These are phyloP conservation scores for Mycena kentingensis DNA, from an alignment of 768 basidiomycete genomes.

Conservation along the genomic window DNA sequence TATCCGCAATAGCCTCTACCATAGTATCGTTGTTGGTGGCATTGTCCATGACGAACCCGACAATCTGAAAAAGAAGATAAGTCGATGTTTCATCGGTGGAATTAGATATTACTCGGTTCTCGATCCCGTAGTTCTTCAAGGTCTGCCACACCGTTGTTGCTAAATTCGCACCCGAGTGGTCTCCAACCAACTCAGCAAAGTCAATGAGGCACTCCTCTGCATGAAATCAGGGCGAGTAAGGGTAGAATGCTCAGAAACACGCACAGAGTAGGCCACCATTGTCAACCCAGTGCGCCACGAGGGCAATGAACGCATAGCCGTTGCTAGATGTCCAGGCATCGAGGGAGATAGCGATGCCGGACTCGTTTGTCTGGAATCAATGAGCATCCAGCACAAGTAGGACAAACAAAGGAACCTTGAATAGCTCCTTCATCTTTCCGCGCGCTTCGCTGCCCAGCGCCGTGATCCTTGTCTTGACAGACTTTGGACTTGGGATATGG, in stretches of 20 bases:
- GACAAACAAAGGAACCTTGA: background rate
- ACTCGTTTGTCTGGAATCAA: slow-evolving; percentile 7
- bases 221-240: background rate
- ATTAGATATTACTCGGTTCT: slow-evolving; percentile 1
- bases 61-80: slow-evolving; percentile 15
- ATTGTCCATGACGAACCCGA: slow-evolving; percentile 24
- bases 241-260: background rate
- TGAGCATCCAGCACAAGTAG: background rate
- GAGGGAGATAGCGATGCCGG: slow-evolving; percentile 22
- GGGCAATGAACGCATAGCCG: slow-evolving; percentile 25
- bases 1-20: slow-evolving; percentile 7
- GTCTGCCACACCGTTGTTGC: slow-evolving; percentile 26
- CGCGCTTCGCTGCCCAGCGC: background rate
- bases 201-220: slow-evolving; percentile 32
- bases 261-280: slow-evolving; percentile 25
- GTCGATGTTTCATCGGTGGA: background rate
- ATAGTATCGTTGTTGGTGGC: slow-evolving; percentile 27
- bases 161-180: slow-evolving; percentile 32
- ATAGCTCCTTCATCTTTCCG: no score
- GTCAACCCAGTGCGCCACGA: slow-evolving; percentile 27
- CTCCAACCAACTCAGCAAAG: slow-evolving; percentile 30
- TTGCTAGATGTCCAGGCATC: slow-evolving; percentile 34
- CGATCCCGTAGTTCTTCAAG: slow-evolving; percentile 22
- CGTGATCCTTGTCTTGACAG: background rate
- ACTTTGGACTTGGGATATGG: background rate